Conservation (phyloP, 2,329 filamentous ascomycete species). For the Penicillium sp. region DNA sequence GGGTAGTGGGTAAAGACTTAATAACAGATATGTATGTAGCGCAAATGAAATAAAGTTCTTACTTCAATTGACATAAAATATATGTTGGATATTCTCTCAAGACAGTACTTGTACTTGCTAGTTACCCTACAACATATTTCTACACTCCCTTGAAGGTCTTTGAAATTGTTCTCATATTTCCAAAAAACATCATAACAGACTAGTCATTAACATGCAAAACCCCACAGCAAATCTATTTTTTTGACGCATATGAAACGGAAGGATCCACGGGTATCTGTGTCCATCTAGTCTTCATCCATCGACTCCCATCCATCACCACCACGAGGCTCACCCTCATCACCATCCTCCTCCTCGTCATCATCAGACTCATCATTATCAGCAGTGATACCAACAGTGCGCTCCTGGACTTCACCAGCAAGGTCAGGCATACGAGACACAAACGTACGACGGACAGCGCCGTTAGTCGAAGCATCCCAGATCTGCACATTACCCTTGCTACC, state of each 20-base stretch:
- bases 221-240: constrained; percentile 25
- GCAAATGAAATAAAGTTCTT: too few relatives aligned
- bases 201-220: constrained; percentile 15
- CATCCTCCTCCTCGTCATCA: constrained; percentile 59
- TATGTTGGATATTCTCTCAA: background rate
- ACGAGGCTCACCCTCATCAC: constrained; percentile 49
- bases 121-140: background rate
- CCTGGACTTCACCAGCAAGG: constrained; percentile 63
- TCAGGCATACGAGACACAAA: constrained; percentile 72
- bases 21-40: too few relatives aligned
- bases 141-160: background rate
- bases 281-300: constrained; percentile 52
- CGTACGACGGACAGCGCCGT: constrained; percentile 76
- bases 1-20: too few relatives aligned
- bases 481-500: constrained; percentile 91
- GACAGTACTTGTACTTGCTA: background rate
- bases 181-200: constrained; percentile 7
- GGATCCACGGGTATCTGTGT: constrained; percentile 26
- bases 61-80: background rate
- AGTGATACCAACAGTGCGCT: constrained; percentile 74
- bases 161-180: background rate
- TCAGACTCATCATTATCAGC: constrained; percentile 66
- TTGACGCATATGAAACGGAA: constrained; percentile 19
- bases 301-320: constrained; percentile 55
- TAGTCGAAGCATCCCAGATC: constrained; percentile 96